These are phyloP conservation scores for Chlamydomonas asymmetrica DNA, from an alignment of 139 green algal genomes.

Conservation along the genomic window DNA sequence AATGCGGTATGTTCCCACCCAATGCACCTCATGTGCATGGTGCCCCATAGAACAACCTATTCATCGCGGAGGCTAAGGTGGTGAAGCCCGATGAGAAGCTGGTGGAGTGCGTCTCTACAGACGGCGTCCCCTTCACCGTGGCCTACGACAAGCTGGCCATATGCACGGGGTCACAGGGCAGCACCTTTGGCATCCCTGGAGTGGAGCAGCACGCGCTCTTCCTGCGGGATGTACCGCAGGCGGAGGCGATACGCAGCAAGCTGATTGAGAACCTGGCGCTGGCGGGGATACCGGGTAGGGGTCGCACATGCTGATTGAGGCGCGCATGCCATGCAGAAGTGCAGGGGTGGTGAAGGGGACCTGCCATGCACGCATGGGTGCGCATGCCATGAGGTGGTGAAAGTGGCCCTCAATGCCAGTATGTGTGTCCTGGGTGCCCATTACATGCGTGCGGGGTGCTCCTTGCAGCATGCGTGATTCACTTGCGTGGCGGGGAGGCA, in stretches of 20 bases:
- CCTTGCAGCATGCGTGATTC: too few relatives aligned
- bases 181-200: constrained; percentile 86
- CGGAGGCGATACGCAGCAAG: constrained; percentile 25
- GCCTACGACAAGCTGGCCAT: constrained; percentile 82
- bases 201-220: constrained; percentile 79
- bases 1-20: too few relatives aligned
- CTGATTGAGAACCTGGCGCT: constrained; percentile 75
- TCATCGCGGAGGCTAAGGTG: constrained; percentile 13
- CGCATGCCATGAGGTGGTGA: too few relatives aligned
- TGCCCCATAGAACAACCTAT: constrained; percentile 4
- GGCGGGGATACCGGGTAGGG: constrained; percentile 64
- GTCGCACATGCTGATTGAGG: too few relatives aligned
- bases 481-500: too few relatives aligned
- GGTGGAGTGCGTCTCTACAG: constrained; percentile 50
- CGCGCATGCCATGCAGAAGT: too few relatives aligned
- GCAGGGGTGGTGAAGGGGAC: too few relatives aligned
- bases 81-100: constrained; percentile 28
- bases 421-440: too few relatives aligned
- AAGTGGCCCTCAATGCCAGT: too few relatives aligned
- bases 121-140: constrained; percentile 62
- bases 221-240: constrained; percentile 68
- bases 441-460: too few relatives aligned
- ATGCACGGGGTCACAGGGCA: constrained; percentile 76
- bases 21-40: too few relatives aligned
- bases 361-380: too few relatives aligned